Evolutionary conservation across 495 filamentous ascomycete genomes (phyloP).

Genomic region (Lasiosphaeria ovina): DNA sequence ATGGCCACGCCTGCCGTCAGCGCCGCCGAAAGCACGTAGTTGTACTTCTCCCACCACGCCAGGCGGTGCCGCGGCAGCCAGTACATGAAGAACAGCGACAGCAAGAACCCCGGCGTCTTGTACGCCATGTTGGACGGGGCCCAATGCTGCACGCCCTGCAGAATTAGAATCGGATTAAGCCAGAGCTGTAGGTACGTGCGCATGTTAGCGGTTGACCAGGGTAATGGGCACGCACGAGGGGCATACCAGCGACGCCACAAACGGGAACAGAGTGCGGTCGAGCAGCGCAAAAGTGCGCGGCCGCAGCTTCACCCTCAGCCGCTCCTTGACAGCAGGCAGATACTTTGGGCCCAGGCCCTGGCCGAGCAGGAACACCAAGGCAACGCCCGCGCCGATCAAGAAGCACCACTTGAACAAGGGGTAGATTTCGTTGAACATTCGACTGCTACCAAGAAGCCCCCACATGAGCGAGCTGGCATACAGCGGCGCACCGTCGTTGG

Average conservation of each 20-base stretch:
- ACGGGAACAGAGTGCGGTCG: conserved; percentile 29
- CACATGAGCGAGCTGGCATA: conserved; percentile 36
- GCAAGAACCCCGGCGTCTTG: conserved; percentile 34
- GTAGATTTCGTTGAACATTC: conserved; percentile 38
- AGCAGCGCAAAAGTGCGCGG: conserved; percentile 24
- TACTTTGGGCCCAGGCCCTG: conserved; percentile 33
- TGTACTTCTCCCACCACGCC: conserved; percentile 52
- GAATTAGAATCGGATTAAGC: conserved; percentile 32
- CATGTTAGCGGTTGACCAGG: no score
- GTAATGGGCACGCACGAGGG: no score
- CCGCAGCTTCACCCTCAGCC: conserved; percentile 21
- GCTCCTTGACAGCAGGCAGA: conserved; percentile 30
- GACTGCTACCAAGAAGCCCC: conserved; percentile 36
- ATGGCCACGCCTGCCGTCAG: conserved; percentile 60
- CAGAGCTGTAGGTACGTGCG: conserved; percentile 6
- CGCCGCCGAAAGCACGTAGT: conserved; percentile 62
- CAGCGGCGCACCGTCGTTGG: conserved; percentile 32
- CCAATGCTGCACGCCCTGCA: conserved; percentile 36
- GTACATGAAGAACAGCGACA: conserved; percentile 33
- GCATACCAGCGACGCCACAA: conserved; percentile 23
- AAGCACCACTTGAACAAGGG: conserved; percentile 44
- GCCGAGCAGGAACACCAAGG: conserved; percentile 29
- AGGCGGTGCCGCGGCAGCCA: conserved; percentile 24
- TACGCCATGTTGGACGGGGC: conserved; percentile 32
- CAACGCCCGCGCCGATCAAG: conserved; percentile 35